Percentiles rank a stretch among this genome's conserved stretches.
phyloP scores from a whole-genome alignment of 352 stramenopile genomes.

The Blastocystis sp. region DNA sequence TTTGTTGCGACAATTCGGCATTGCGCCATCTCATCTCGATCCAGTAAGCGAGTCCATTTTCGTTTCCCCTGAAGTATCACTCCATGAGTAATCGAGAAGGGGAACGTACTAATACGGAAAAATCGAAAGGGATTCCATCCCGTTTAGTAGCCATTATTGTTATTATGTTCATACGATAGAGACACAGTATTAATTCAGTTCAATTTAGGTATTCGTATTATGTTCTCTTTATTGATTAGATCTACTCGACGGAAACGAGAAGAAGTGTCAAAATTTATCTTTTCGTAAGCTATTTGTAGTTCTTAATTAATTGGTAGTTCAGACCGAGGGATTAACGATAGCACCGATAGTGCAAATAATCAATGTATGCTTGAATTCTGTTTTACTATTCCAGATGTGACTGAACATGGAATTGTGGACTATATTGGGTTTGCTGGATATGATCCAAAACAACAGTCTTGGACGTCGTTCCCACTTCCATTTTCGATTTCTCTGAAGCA shows the following conservation, averaged over 20 bases:
- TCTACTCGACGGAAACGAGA: slow-evolving; percentile 21
- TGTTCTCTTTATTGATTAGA: background rate
- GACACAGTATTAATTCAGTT: background rate
- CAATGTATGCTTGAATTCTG: background rate
- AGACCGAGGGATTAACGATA: background rate
- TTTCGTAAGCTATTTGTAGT: background rate
- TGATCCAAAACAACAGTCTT: background rate
- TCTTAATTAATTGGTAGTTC: background rate
- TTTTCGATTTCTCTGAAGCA: slow-evolving; percentile 14
- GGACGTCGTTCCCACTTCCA: slow-evolving; percentile 10
- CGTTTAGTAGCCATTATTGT: background rate
- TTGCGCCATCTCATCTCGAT: too few species aligned
- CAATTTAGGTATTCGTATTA: background rate
- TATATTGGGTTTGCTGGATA: slow-evolving; percentile 28
- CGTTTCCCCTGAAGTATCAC: background rate
- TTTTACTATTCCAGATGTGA: background rate
- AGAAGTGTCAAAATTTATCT: slow-evolving; percentile 26
- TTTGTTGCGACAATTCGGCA: background rate
- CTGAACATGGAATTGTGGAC: slow-evolving; percentile 26
- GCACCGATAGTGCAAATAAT: background rate
- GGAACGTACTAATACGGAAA: background rate
- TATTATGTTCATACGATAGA: background rate
- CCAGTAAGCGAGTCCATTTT: background rate
- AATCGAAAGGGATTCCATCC: background rate
- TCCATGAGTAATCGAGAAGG: background rate